Percentiles rank a stretch among this genome's conserved stretches.
These are phyloP conservation scores for Aspergillus udagawae DNA, from an alignment of 2,329 filamentous ascomycete species.

Conservation along the genomic window DNA sequence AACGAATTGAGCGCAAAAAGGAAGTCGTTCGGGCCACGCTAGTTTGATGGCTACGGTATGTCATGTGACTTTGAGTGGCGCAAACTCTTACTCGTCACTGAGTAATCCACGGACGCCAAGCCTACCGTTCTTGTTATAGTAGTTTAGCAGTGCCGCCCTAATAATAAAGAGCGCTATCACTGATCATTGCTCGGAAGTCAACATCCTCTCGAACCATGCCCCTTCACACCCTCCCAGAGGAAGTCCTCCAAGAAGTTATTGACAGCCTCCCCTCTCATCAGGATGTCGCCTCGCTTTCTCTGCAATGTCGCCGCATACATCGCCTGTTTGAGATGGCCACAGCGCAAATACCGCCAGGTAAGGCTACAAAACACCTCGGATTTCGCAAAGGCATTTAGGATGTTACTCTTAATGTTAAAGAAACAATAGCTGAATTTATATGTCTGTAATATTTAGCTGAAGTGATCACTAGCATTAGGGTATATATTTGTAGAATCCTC, in stretches of 20 bases:
- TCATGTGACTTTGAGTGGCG: neutral
- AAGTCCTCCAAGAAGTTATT: neutral
- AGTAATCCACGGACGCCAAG: neutral
- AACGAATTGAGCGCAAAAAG: constrained; percentile 16
- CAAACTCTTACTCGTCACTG: neutral
- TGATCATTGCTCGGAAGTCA: neutral
- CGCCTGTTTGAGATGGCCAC: neutral
- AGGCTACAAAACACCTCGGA: constrained; percentile 2
- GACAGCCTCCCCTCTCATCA: neutral
- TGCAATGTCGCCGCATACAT: neutral
- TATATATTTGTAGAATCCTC: neutral
- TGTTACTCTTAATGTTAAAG: neutral
- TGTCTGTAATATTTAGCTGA: neutral
- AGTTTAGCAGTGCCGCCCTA: neutral
- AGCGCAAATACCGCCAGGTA: neutral
- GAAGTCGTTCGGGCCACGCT: constrained; percentile 3
- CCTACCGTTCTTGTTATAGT: neutral
- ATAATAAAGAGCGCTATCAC: neutral
- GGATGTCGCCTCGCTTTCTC: neutral
- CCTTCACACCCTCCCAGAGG: neutral
- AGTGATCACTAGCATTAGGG: neutral
- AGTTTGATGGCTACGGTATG: neutral
- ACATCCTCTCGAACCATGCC: neutral
- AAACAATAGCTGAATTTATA: neutral
- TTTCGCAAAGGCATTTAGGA: constrained; percentile 4